Conservation (phyloP, 306 rosid genomes). For the Trifolium repens region DNA sequence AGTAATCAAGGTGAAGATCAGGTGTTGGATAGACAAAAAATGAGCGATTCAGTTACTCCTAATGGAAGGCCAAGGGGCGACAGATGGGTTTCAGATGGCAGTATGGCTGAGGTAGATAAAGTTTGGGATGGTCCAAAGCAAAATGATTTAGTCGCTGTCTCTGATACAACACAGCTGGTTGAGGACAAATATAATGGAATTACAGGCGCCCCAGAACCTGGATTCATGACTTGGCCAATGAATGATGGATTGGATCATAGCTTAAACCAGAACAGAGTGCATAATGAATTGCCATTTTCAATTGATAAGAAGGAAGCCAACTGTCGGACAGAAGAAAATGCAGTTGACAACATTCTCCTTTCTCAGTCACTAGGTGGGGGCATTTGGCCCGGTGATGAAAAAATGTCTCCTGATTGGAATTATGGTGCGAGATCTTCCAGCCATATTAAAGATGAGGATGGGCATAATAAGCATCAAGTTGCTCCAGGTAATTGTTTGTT, state of each 20-base stretch:
- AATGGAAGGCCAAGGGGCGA: conserved; percentile 64
- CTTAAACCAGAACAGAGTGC: conserved; percentile 53
- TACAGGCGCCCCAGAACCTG: conserved; percentile 46
- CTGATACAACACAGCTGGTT: conserved; percentile 47
- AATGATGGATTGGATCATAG: conserved; percentile 56
- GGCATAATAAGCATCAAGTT: conserved; percentile 51
- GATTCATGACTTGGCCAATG: conserved; percentile 55
- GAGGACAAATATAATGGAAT: conserved; percentile 52
- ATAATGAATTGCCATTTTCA: conserved; percentile 46
- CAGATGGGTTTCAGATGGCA: conserved; percentile 51
- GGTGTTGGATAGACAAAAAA: conserved; percentile 53
- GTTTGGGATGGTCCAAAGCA: conserved; percentile 57
- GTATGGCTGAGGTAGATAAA: conserved; percentile 52
- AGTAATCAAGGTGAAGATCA: conserved; percentile 55
- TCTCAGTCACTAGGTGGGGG: conserved; percentile 59
- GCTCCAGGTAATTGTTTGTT: conserved; percentile 56
- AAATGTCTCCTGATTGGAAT: conserved; percentile 95
- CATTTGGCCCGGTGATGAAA: conserved; percentile 81
- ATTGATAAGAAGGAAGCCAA: conserved; percentile 62
- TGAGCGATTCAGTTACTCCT: conserved; percentile 61
- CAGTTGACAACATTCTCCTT: conserved; percentile 42
- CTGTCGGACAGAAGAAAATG: conserved; percentile 54
- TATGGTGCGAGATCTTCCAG: conserved; percentile 54
- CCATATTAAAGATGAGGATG: conserved; percentile 49
- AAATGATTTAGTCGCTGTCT: conserved; percentile 49